These are phyloP conservation scores for Phascolomyces articulosus DNA, from an alignment of 371 early-diverging fungal genomes.

Conservation along the genomic window DNA sequence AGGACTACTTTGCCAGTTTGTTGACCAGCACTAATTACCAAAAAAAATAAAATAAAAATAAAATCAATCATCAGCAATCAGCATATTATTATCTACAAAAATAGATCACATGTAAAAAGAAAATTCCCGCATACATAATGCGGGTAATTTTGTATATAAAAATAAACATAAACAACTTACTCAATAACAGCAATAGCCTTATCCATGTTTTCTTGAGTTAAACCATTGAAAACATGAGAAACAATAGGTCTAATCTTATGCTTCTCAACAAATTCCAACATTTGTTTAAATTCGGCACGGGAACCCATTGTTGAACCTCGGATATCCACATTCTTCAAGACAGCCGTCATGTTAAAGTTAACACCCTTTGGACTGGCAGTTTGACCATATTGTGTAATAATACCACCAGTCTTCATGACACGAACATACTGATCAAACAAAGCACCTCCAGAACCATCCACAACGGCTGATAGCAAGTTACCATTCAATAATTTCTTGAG, in stretches of 20 bases:
- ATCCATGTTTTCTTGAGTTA: slow-evolving; percentile 44
- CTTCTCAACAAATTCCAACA: slow-evolving; percentile 62
- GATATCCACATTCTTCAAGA: slow-evolving; percentile 63
- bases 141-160: too few species aligned
- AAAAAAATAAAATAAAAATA: not conserved
- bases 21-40: slow-evolving; percentile 13
- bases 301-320: slow-evolving; percentile 73
- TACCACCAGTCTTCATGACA: slow-evolving; percentile 58
- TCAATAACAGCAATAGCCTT: slow-evolving; percentile 30
- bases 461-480: slow-evolving; percentile 55
- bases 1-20: slow-evolving; percentile 27
- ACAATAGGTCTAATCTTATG: slow-evolving; percentile 67
- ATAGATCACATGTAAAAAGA: not conserved
- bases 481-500: slow-evolving; percentile 47
- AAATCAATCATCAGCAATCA: not conserved
- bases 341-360: slow-evolving; percentile 49
- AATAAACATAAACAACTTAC: too few species aligned
- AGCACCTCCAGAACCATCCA: slow-evolving; percentile 75
- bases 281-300: slow-evolving; percentile 60
- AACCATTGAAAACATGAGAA: slow-evolving; percentile 61
- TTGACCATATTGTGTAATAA: slow-evolving; percentile 62
- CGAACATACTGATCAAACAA: slow-evolving; percentile 39
- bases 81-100: slow-evolving; percentile 3
- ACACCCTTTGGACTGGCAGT: slow-evolving; percentile 51
- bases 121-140: not conserved